A percentile compares a stretch with the other conserved stretches of the same genome.
Evolutionary conservation across 179 eudicot genomes (phyloP).

Genomic region (Silene noctiflora): DNA sequence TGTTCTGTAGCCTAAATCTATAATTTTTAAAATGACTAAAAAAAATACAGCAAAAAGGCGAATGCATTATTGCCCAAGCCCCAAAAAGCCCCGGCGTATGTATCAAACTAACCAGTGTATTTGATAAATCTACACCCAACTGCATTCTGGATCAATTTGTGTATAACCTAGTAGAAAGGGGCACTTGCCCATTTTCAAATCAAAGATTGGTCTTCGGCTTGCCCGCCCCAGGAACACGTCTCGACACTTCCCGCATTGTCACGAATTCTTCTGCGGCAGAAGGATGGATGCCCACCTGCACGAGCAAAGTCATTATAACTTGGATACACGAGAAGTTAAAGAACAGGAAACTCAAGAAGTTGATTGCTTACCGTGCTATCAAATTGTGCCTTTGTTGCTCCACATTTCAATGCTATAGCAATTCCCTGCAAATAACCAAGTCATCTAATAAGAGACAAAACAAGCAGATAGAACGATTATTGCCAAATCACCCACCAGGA

Average conservation of each 20-base stretch:
- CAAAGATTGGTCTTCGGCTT: slow-evolving; percentile 75
- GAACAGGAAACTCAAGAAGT: neutral
- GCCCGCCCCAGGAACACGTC: slow-evolving; percentile 49
- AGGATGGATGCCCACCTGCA: slow-evolving; percentile 93
- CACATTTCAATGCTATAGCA: slow-evolving; percentile 92
- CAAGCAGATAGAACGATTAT: neutral
- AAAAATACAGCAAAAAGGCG: neutral
- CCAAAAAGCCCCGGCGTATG: neutral
- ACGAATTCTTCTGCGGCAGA: slow-evolving; percentile 97
- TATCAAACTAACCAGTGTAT: slow-evolving; percentile 5
- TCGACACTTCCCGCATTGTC: slow-evolving; percentile 77
- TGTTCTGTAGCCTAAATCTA: neutral
- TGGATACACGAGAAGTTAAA: slow-evolving; percentile 1
- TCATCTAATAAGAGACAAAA: slow-evolving; percentile 7
- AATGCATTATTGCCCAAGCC: neutral
- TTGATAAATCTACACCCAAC: neutral
- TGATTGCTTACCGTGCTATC: slow-evolving; percentile 78
- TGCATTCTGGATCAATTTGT: slow-evolving; percentile 4
- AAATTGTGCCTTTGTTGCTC: slow-evolving; percentile 95
- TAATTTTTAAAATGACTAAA: neutral
- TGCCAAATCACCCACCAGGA: neutral
- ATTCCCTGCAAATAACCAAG: slow-evolving; percentile 55
- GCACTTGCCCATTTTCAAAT: slow-evolving; percentile 6
- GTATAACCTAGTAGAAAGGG: slow-evolving; percentile 2
- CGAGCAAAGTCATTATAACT: neutral